Evolutionary conservation across 768 basidiomycete genomes (phyloP), one percentile per base, ranked within the genome.

Genomic region (Boletales sp.): DNA sequence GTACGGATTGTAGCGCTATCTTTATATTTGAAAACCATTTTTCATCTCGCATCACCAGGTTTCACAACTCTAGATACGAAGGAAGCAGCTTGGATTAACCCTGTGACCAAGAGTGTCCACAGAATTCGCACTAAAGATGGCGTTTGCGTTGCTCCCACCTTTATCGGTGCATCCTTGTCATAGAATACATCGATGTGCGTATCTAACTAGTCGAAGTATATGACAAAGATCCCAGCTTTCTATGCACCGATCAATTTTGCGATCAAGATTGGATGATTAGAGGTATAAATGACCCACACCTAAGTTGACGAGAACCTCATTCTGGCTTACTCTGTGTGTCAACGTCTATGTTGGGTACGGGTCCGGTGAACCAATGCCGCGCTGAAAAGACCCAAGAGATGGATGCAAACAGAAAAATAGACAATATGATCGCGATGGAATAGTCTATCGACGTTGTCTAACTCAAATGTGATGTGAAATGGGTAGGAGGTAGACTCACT

Each of bases 121-220:
- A 84, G 73, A 62, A 93, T 99, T 55, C 77, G 92, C 48, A 95
- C 95, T 3, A 85, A 86, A 63, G 78, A 82, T 21, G 96, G 94
- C 13, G 74, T 89, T 28, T 94, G 91, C 66, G 60, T 82, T 12
- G 84, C 94, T 9, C 85, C 87, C 14, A 90, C 79, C 8, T 77
- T 95, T 40, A 76, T 93, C 47, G 95, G 92, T 6, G 95, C 95
- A 8, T 90, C 89, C n/a, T 68, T 99, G 59, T 96, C 94, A 57
- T 97, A 84, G 70, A 50, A 44, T 42, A 25, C 4, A 12, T 40
- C 18, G 13, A 69, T 50, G 41, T 53, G 58, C 28, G 25, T 28
- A 28, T 28, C 37, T 50, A 58, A 36, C 37, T 21, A 5, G 13
- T 46, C 21, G 13, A 42, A 14, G 28, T 32, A 41, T 35, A 33